phyloP scores from a whole-genome alignment of 1,284 basidiomycete species.

The Sporisorium iseilematis-ciliati region DNA sequence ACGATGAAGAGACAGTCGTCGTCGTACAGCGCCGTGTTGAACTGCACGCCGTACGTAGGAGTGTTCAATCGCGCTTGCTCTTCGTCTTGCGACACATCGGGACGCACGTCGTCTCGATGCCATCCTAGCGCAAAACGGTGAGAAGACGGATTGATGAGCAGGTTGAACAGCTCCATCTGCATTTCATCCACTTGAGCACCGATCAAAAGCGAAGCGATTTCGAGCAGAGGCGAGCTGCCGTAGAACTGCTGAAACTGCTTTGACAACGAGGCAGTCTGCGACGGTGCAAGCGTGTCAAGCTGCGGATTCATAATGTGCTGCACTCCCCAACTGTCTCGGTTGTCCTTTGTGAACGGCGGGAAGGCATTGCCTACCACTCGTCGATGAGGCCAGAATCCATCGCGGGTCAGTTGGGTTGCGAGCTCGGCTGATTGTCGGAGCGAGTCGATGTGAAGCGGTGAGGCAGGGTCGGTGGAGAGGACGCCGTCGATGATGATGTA shows the following conservation, averaged over 20 bases:
- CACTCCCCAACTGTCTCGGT: constrained; percentile 77
- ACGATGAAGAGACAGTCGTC: constrained; percentile 82
- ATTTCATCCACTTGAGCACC: constrained; percentile 25
- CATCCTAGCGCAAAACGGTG: constrained; percentile 82
- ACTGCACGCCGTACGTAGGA: constrained; percentile 82
- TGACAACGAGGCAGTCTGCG: constrained; percentile 1
- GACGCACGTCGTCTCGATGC: constrained; percentile 83
- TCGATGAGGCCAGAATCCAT: constrained; percentile 76
- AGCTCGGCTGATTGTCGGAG: constrained; percentile 52
- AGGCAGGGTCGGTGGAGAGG: constrained; percentile 69
- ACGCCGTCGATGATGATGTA: constrained; percentile 79
- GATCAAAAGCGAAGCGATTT: constrained; percentile 49
- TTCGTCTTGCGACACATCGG: constrained; percentile 77
- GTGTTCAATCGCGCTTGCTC: constrained; percentile 75
- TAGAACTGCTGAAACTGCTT: constrained; percentile 50
- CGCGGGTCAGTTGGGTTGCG: constrained; percentile 75
- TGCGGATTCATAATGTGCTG: constrained; percentile 74
- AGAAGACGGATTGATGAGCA: constrained; percentile 79
- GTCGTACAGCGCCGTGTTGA: constrained; percentile 83
- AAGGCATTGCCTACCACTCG: constrained; percentile 85
- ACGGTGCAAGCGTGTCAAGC: constrained; percentile 72
- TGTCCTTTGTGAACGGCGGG: constrained; percentile 77
- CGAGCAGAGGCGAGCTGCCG: constrained; percentile 40
- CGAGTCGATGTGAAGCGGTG: constrained; percentile 23
- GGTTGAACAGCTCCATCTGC: constrained; percentile 79